Evolutionary conservation across 495 filamentous ascomycete species (phyloP), one percentile per base, ranked within the genome.

Genomic region (Eremomyces bilateralis): DNA sequence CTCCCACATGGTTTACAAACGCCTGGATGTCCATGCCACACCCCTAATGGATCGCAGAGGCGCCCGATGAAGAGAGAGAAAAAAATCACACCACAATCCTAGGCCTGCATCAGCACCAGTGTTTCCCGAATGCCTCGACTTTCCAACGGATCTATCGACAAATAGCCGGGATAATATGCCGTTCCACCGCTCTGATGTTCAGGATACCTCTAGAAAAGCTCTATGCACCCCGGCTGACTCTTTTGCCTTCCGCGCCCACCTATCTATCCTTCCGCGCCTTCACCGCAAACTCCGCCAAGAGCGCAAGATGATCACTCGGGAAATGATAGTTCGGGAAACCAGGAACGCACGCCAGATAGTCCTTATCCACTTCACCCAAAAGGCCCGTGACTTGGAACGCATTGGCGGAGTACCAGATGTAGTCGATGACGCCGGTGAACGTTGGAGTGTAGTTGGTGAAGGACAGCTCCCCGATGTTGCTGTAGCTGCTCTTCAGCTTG

Each of bases 291-390:
- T 95, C 81, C 37, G 80, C 76, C 58, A 82, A 69, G 45, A 97
- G 69, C 54, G 83, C 78, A 45, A 97, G 68, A 57, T 97, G 88
- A 54, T 97, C 88, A 53, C 81, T 88, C 1, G 90, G 90, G 59
- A 93, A 94, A 57, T 95, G 88, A 50, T 77, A 84, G 46, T 95
- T 91, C 8, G 88, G 88, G 56, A 95, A 97, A 0, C 88, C 88
- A 2, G 88, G 88, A 3, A 94, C 82, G 30, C 73, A 65, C 44
- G 76, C 73, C 37, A 97, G 72, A 53, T 95, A 91, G 10, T 88
- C 71, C 47, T 71, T 69, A 54, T 97, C 90, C 8, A 93, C 80
- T 24, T 85, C 73, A 4, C 88, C 90, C 6, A 97, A 77, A 37
- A 97, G 54, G 27, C 71, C 77, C 21, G 80, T 76, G 20, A 91